Evolutionary conservation across 2,329 filamentous ascomycete species (phyloP).

Genomic region (Neoascochyta sp.): DNA sequence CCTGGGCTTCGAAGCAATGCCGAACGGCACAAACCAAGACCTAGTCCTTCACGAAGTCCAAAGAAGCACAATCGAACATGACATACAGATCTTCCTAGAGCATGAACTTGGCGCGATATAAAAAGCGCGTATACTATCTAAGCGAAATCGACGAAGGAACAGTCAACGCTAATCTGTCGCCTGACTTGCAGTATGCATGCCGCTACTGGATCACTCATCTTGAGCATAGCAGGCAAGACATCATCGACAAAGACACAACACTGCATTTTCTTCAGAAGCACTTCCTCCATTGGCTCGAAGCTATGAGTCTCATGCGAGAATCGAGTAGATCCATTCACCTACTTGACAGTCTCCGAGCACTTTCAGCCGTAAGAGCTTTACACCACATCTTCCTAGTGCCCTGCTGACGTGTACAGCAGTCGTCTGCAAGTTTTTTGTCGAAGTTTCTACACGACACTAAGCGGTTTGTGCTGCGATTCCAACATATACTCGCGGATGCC

Average conservation of each 20-base stretch:
- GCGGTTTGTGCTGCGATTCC: constrained; percentile 30
- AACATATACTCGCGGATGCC: constrained; percentile 22
- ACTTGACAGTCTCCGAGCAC: constrained; percentile 9
- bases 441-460: constrained; percentile 27
- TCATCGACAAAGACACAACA: constrained; percentile 23
- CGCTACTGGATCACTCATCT: constrained; percentile 35
- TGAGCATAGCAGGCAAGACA: constrained; percentile 9
- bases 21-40: constrained; percentile 14
- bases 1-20: constrained; percentile 18
- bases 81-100: constrained; percentile 18
- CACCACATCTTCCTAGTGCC: constrained; percentile 1
- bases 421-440: constrained; percentile 2
- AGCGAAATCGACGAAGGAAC: constrained; percentile 9
- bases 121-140: constrained; percentile 10
- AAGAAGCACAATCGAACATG: constrained; percentile 16
- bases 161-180: constrained; percentile 7
- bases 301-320: constrained; percentile 36
- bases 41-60: constrained; percentile 18
- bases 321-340: constrained; percentile 19
- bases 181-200: constrained; percentile 36
- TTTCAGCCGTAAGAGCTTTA: constrained; percentile 11
- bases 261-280: constrained; percentile 39
- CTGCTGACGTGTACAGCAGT: background rate
- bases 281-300: constrained; percentile 47
- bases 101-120: constrained; percentile 17